Conservation (phyloP, 306 rosid genomes). For the Begonia fuchsioides region DNA sequence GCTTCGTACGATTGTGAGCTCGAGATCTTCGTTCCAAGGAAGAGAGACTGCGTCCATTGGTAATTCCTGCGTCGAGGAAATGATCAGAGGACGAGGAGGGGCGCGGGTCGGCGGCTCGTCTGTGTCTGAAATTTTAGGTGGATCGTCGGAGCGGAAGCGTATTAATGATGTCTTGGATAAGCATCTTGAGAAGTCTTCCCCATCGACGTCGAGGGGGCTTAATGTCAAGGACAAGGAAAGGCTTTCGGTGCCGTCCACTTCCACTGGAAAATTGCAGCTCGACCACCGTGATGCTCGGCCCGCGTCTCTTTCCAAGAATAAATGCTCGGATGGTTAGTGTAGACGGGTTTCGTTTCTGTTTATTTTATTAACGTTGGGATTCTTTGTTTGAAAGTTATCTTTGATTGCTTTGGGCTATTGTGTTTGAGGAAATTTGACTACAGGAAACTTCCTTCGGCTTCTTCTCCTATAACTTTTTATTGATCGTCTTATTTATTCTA, state of each 20-base stretch:
- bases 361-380: not conserved
- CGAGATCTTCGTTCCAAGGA: not conserved
- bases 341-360: not conserved
- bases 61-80: slow-evolving; percentile 5
- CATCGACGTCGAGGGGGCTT: slow-evolving; percentile 39
- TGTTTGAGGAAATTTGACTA: not conserved
- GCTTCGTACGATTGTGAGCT: not conserved
- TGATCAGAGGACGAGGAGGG: slow-evolving; percentile 46
- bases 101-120: slow-evolving; percentile 31
- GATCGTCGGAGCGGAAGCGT: slow-evolving; percentile 47
- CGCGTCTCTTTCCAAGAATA: slow-evolving; percentile 32
- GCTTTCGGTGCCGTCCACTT: slow-evolving; percentile 35
- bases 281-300: slow-evolving; percentile 25
- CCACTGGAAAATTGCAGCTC: slow-evolving; percentile 41
- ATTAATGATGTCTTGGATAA: slow-evolving; percentile 55
- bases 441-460: not conserved
- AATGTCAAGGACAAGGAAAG: slow-evolving; percentile 37
- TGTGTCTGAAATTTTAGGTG: slow-evolving; percentile 36
- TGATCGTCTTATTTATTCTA: too few species aligned
- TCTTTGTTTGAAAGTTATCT: not conserved
- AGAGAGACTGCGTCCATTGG: not conserved
- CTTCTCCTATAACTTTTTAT: too few species aligned
- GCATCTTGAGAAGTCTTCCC: slow-evolving; percentile 49
- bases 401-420: not conserved
- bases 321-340: slow-evolving; percentile 38